A percentile compares a stretch with the other conserved stretches of the same genome.
These are phyloP conservation scores for Naganishia randhawae DNA, from an alignment of 768 basidiomycete genomes.

Conservation along the genomic window DNA sequence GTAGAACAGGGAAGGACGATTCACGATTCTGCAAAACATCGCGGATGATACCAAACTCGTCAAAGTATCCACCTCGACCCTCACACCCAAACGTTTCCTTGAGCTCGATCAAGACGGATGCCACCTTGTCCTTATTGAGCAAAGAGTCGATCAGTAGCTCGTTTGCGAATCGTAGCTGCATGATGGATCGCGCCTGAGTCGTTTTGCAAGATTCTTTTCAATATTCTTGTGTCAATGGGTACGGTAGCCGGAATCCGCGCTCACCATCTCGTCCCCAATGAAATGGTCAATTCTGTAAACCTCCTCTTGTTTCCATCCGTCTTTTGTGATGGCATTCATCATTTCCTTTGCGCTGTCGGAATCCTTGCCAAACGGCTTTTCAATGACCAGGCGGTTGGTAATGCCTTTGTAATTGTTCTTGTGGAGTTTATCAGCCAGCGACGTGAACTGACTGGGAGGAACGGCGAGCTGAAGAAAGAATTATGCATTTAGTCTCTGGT, in stretches of 20 bases:
- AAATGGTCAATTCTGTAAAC: slow-evolving; percentile 36
- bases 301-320: slow-evolving; percentile 33
- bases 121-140: slow-evolving; percentile 31
- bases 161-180: slow-evolving; percentile 29
- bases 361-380: slow-evolving; percentile 38
- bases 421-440: slow-evolving; percentile 28
- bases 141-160: slow-evolving; percentile 24
- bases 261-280: slow-evolving; percentile 32
- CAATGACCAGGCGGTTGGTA: slow-evolving; percentile 31
- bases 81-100: slow-evolving; percentile 34
- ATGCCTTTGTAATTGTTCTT: slow-evolving; percentile 28
- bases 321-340: slow-evolving; percentile 31
- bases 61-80: slow-evolving; percentile 37
- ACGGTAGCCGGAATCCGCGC: background rate
- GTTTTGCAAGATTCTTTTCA: no score
- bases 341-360: slow-evolving; percentile 30
- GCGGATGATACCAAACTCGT: slow-evolving; percentile 36
- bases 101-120: slow-evolving; percentile 30
- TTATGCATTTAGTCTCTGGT: background rate
- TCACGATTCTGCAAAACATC: slow-evolving; percentile 35
- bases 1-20: background rate
- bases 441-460: slow-evolving; percentile 32
- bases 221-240: no score
- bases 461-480: slow-evolving; percentile 30
- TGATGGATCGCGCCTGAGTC: slow-evolving; percentile 17